Conservation (phyloP, 768 basidiomycete species). For the Cyclocybe aegerita region DNA sequence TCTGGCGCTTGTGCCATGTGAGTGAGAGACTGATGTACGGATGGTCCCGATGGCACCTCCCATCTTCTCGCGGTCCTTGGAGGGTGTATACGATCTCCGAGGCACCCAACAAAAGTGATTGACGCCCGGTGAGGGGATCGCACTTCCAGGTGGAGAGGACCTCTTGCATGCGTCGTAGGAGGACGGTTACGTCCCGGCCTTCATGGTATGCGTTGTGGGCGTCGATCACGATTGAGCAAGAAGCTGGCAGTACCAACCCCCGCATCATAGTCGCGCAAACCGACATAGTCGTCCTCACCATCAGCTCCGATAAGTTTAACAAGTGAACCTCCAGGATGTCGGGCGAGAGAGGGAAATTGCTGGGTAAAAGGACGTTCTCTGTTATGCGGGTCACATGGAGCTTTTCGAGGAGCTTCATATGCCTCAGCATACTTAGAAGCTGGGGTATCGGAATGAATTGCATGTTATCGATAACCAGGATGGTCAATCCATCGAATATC, state of each 20-base stretch:
- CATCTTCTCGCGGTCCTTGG: conserved; percentile 6
- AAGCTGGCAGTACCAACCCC: conserved; percentile 9
- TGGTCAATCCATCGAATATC: conserved; percentile 7
- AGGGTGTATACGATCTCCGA: conserved; percentile 10
- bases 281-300: conserved; percentile 11
- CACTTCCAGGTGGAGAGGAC: conserved; percentile 13
- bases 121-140: conserved; percentile 14
- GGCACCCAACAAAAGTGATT: conserved; percentile 13
- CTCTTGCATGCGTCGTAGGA: conserved; percentile 9
- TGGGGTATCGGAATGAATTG: conserved; percentile 9
- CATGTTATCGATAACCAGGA: conserved; percentile 12
- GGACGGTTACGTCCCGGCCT: conserved; percentile 7
- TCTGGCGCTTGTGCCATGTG: conserved; percentile 7
- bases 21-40: conserved; percentile 12
- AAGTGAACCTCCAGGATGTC: conserved; percentile 3
- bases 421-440: conserved; percentile 13
- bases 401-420: conserved; percentile 13
- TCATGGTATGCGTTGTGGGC: conserved; percentile 7
- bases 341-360: neutral
- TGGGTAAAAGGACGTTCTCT: neutral
- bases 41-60: neutral
- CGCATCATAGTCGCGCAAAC: conserved; percentile 16
- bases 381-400: conserved; percentile 10
- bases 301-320: conserved; percentile 8
- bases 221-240: conserved; percentile 14